Evolutionary conservation across 306 rosid species (phyloP), one percentile per base, ranked within the genome.

Genomic region (Geum urbanum): DNA sequence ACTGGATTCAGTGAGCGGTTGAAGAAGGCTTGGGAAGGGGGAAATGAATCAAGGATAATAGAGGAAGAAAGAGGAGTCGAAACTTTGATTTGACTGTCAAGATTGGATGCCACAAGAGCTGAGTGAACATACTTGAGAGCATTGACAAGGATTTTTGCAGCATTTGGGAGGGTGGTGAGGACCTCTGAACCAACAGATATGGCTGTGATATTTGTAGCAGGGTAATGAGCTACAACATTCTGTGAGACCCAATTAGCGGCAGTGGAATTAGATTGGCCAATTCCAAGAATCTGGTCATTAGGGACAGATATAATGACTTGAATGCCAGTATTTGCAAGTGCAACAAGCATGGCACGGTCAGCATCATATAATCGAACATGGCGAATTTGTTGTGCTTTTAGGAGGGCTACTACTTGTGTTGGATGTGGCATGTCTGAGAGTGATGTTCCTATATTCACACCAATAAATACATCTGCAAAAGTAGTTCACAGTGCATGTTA

Each of bases 1-100:
- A 90, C 89, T 0, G 88, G 75, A 79, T 87, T 74, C 77, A 79
- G 75, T 0, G 96, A 81, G 15, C 79, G 82, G 72, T 90, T 90
- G 53, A 90, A 90, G 82, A 90, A 90, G 43, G 96, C 96, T 77
- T 90, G 96, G 18, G 94, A 90, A 67, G 96, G 96, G 0, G 96
- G 96, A 72, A 90, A 90, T 1, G 96, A 90, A 67, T 90, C 96
- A 4, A 90, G 95, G 80, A 90, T 90, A 51, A 87, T 75, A 4
- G 86, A 84, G 67, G 96, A 90, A 11, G 96, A 75, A 72, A 87
- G 84, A 8, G 96, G 91, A 2, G 95, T 86, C 1, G 96, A 87
- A 43, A 90, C 87, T 85, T 90, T 90, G 54, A 90, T 82, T 65
- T 86, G 88, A 45, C 86, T 83, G 74, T 90, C 95, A 0, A 90